phyloP scores from a whole-genome alignment of 257 asterid species.

The Forsythia viridissima region DNA sequence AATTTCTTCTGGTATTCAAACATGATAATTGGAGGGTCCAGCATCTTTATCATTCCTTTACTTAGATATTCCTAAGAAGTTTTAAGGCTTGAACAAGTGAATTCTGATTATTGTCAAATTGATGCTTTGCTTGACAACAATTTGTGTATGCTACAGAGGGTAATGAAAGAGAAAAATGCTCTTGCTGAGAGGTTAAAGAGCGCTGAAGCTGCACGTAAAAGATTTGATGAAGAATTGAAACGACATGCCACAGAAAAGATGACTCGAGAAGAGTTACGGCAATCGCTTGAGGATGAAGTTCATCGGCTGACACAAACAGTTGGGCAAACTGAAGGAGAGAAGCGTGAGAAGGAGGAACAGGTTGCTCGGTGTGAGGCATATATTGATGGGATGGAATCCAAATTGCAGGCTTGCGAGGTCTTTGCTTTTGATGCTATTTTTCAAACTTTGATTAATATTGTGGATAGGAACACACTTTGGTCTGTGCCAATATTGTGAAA shows the following conservation, averaged over 20 bases:
- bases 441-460: too few species aligned
- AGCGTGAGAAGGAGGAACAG: constrained; percentile 95
- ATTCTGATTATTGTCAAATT: neutral
- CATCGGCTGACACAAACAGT: constrained; percentile 78
- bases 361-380: constrained; percentile 92
- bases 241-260: constrained; percentile 78
- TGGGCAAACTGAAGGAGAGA: constrained; percentile 86
- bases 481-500: too few species aligned
- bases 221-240: constrained; percentile 90
- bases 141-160: constrained; percentile 58
- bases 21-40: constrained; percentile 9
- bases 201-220: constrained; percentile 87
- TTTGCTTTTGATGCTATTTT: constrained; percentile 3
- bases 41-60: neutral
- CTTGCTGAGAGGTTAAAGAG: constrained; percentile 85
- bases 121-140: constrained; percentile 12
- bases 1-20: neutral
- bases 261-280: constrained; percentile 77
- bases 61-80: constrained; percentile 4
- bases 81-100: constrained; percentile 7
- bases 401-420: constrained; percentile 91
- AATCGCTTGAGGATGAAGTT: constrained; percentile 90
- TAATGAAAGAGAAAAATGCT: constrained; percentile 84
- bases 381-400: constrained; percentile 87
- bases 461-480: too few species aligned